Evolutionary conservation across 129 eudicot species (phyloP), one percentile per base, ranked within the genome.

Genomic region (Centaurea solstitialis): DNA sequence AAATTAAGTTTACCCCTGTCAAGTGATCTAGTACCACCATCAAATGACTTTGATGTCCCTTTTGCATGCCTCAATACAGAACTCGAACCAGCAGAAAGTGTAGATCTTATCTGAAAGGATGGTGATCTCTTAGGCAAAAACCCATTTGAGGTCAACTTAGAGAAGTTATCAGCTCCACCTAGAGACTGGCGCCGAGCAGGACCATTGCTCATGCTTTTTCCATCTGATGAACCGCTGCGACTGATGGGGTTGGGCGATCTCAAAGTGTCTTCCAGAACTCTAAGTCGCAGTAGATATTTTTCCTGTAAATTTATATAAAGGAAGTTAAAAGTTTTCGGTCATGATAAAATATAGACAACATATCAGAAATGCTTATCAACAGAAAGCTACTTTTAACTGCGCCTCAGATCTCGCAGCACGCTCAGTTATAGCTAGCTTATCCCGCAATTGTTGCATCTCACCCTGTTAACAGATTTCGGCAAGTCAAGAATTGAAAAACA

Each of bases 371-470:
- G 40, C 18, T 33, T 45, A 43, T 61, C 12, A 80, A 77, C 47
- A 75, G 35, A 69, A 53, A 39, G 39, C 40, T 88, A 93, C 98
- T 84, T 91, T 93, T 78, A 93, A 73, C 79, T 86, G 91, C 7
- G 94, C 98, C 87, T 93, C 97, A 70, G 97, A 91, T 89, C 85
- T 93, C 83, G 98, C 97, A 40, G 98, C 85, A 75, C 98, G 86
- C 69, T 93, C 97, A 38, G 89, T 72, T 79, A 91, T 84, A 70
- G 89, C 85, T 30, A 93, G 90, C 83, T 93, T 93, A 79, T 93
- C 98, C 41, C 91, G 86, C 74, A 93, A 73, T 64, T 91, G 93
- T 82, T 87, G 94, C 98, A 93, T 93, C 84, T 93, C 98, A 40
- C 98, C 94, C 98, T 91, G 86, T 83, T 70, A 38, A 66, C 80